Conservation (phyloP, 768 basidiomycete genomes). For the Tulasnella sp. region DNA sequence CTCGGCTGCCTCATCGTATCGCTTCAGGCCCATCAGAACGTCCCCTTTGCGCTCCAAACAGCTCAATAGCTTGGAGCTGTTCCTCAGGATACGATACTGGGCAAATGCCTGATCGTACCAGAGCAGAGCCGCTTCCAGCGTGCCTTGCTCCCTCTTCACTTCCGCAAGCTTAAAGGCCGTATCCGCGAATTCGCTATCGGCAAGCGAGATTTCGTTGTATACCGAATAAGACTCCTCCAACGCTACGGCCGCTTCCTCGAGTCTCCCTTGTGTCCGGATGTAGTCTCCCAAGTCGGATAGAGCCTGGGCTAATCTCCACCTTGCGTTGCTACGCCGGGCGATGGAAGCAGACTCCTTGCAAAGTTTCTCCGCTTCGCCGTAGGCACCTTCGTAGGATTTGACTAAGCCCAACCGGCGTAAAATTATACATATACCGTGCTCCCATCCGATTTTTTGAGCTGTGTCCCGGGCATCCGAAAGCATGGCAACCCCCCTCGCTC, state of each 20-base stretch:
- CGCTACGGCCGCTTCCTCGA: background rate
- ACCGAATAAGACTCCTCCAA: background rate
- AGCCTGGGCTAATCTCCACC: background rate
- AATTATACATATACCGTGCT: background rate
- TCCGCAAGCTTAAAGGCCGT: background rate
- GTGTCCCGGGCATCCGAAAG: background rate
- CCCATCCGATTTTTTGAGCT: background rate
- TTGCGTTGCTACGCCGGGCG: background rate
- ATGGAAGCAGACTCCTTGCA: background rate
- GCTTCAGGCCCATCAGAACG: background rate
- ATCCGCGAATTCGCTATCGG: background rate
- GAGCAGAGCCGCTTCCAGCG: background rate
- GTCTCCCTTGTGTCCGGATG: background rate
- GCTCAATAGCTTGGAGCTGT: background rate
- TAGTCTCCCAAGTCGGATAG: background rate
- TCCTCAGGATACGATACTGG: background rate
- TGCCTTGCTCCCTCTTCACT: background rate
- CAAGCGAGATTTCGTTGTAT: background rate
- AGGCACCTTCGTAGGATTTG: background rate
- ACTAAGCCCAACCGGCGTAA: background rate
- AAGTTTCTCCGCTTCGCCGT: background rate
- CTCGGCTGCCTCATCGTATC: background rate
- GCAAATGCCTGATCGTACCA: background rate
- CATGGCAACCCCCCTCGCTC: background rate
- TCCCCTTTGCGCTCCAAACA: background rate